Evolutionary conservation across 2,329 filamentous ascomycete genomes (phyloP), one percentile per base, ranked within the genome.

Genomic region (Botrytis byssoidea): DNA sequence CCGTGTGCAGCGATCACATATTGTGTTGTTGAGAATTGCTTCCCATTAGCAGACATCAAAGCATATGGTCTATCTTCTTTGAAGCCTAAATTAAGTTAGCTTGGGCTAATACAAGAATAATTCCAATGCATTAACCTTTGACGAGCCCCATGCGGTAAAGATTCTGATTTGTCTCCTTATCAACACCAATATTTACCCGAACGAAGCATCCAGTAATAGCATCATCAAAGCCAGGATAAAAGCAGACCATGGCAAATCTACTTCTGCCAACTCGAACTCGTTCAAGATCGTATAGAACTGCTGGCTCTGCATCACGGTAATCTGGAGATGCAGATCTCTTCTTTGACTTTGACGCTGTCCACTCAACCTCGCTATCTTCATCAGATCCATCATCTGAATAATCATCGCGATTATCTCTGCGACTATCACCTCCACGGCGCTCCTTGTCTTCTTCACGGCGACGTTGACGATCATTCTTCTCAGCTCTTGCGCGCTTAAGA

Each of bases 201-300:
- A 92, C 91, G 81, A 92, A 99, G 82, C 94, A 97, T 70, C 94
- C 94, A 25, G 86, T 89, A 79, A 98, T 92, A 44, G 92, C 88
- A 14, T 92, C 85, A 73, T 97, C 93, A 77, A 99, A 98, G 6
- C 91, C 91, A 18, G 96, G 96, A 78, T 95, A 95, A 84, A 97
- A 97, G 86, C 94, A 98, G 72, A 97, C 92, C 79, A 95, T 90
- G 10, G 92, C 92, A 82, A 99, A 97, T 80, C 94, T 93, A 77
- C 89, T 92, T 75, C 96, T 90, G 68, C 95, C 93, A 74, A 99
- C 88, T 73, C 94, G 90, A 71, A 95, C 89, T 69, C 93, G 90
- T 80, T 98, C 92, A 77, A 95, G 90, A 81, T 98, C 94, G n/a
- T 87, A 88, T 32, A 97, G 85, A 51, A 92, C 90, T 2, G 93